Evolutionary conservation across 345 rosid genomes (phyloP), one percentile per base, ranked within the genome.

Genomic region (Dipteronia dyeriana): DNA sequence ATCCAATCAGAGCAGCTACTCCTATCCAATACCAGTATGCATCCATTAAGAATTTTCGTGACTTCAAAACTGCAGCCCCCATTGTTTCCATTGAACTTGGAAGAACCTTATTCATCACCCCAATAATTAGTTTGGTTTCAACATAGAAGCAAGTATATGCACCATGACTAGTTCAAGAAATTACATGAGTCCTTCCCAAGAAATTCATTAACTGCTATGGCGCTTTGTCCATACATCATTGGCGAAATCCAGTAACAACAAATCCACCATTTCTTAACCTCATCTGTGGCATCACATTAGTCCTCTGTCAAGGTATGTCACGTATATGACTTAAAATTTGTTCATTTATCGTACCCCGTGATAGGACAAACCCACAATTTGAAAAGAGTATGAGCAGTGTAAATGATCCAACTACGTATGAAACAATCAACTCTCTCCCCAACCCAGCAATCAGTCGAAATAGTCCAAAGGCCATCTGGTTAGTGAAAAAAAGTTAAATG

Each of bases 171-270:
- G 66, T 80, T 56, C 25, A 71, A 76, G 67, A 82, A 65, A 31
- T 79, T 85, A 92, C 97, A 38, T 62, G 85, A 12, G 57, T 82
- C 93, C 16, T 90, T 45, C 43, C 92, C 96, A 10, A 89, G 89
- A 85, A 89, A 90, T 81, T 92, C 96, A 43, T 92, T 94, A 34
- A 82, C 88, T 26, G 80, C 67, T 2, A 92, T 70, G 0, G 97
- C 98, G 31, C 84, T 92, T 65, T 92, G 97, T 66, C 86, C 94
- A 53, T 94, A 94, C 97, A 89, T 91, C 61, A 94, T 41, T 13
- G 98, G 95, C 8, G 97, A 92, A 66, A 74, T 29, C 97, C 97
- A 94, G 79, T 82, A 94, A 67, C 86, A 97, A 97, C 97, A 92
- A 38, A 87, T 85, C 98, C 97, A 91, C 98, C 97, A 92, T 70